Evolutionary conservation across 345 rosid species (phyloP).

Genomic region (Lagerstroemia speciosa): DNA sequence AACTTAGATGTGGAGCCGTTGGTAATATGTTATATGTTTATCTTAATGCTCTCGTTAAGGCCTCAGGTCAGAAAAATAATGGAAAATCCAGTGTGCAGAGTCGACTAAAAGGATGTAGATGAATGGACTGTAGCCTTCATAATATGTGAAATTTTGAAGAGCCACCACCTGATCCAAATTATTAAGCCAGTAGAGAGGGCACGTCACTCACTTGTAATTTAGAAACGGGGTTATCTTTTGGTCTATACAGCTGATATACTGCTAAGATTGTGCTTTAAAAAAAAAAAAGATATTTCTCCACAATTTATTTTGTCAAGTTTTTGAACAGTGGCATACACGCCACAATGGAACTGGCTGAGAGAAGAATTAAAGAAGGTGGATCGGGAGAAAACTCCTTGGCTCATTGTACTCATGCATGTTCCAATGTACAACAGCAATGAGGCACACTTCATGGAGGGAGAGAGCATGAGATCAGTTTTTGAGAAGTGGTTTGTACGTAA

Average conservation of each 20-base stretch:
- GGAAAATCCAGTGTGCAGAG: neutral
- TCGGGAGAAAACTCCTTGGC: constrained; percentile 95
- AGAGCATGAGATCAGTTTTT: constrained; percentile 76
- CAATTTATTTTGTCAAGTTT: constrained; percentile 7
- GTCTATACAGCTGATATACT: neutral
- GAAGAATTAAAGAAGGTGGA: constrained; percentile 69
- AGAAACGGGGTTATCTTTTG: neutral
- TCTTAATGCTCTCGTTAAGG: neutral
- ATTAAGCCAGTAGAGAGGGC: neutral
- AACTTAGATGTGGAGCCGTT: no score
- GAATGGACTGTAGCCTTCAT: neutral
- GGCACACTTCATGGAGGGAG: constrained; percentile 93
- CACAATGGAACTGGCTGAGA: constrained; percentile 68
- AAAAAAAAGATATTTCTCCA: no score
- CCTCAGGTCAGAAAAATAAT: neutral
- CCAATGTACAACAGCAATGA: constrained; percentile 82
- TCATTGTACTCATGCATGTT: constrained; percentile 82
- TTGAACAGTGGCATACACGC: constrained; percentile 73
- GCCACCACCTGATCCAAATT: neutral
- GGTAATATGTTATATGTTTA: neutral
- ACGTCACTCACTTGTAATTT: neutral
- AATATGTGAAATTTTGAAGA: neutral
- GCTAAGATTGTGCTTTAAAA: neutral
- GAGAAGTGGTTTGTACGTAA: constrained; percentile 60
- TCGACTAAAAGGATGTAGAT: neutral